Evolutionary conservation across 2,329 filamentous ascomycete genomes (phyloP).

Genomic region (Teratosphaeriaceae sp.): DNA sequence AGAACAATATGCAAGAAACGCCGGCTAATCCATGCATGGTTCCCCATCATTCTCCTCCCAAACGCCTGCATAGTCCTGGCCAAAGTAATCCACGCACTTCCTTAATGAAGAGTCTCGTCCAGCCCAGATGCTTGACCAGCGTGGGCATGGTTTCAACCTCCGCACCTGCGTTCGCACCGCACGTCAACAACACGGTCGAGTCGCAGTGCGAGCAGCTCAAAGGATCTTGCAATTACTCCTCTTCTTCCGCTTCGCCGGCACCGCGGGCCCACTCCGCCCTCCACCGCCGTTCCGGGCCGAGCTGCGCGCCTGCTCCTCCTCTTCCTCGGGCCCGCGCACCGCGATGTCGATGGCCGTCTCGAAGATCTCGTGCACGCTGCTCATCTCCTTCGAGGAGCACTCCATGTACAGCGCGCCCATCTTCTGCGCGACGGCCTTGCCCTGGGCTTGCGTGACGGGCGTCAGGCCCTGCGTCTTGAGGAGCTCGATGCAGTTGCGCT

Average conservation of each 20-base stretch:
- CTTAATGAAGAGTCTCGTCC: constrained; percentile 7
- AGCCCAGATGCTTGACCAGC: constrained; percentile 5
- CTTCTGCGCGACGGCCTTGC: constrained; percentile 76
- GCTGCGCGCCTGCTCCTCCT: constrained; percentile 38
- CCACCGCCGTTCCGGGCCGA: constrained; percentile 32
- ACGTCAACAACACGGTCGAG: too few relatives aligned
- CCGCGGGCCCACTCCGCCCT: constrained; percentile 18
- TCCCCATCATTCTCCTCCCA: too few relatives aligned
- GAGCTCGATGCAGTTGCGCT: constrained; percentile 95
- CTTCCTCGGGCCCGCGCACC: constrained; percentile 60
- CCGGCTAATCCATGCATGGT: too few relatives aligned
- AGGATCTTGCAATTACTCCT: constrained; percentile 77
- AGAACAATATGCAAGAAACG: too few relatives aligned
- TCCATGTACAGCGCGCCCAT: constrained; percentile 97
- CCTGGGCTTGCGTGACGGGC: constrained; percentile 87
- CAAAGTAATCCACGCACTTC: constrained; percentile 11
- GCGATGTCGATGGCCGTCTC: constrained; percentile 84
- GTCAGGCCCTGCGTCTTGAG: constrained; percentile 97
- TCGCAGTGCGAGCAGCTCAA: constrained; percentile 42
- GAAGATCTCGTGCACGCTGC: constrained; percentile 93
- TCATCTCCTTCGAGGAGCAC: constrained; percentile 97
- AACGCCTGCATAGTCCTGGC: constrained; percentile 6
- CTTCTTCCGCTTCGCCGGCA: constrained; percentile 61
- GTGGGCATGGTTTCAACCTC: constrained; percentile 7
- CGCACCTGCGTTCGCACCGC: constrained; percentile 8